Evolutionary conservation across 306 rosid genomes (phyloP).

Genomic region (Quercus ilex): DNA sequence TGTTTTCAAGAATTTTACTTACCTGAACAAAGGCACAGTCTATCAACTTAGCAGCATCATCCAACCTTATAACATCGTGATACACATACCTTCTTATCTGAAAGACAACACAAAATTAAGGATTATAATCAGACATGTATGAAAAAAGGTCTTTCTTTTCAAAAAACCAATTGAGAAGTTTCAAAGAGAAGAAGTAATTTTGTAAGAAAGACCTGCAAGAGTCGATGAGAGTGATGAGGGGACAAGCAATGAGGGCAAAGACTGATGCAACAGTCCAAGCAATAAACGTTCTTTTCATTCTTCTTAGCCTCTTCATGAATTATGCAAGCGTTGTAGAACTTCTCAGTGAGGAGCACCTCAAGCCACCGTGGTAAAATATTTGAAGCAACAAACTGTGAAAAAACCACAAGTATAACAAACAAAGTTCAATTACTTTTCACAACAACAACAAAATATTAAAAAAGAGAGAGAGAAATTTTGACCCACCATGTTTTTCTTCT

Average conservation of each 20-base stretch:
- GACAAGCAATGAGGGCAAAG: conserved; percentile 85
- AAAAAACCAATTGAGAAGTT: not conserved
- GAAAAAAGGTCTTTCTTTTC: not conserved
- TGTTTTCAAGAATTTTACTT: not conserved
- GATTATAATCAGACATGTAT: not conserved
- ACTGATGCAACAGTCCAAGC: conserved; percentile 85
- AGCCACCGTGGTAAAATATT: conserved; percentile 74
- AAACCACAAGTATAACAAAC: not conserved
- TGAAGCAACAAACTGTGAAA: conserved; percentile 29
- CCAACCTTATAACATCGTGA: conserved; percentile 69
- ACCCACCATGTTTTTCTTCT: conserved; percentile 44
- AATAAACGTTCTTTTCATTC: conserved; percentile 85
- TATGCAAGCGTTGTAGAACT: conserved; percentile 92
- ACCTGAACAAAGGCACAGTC: conserved; percentile 87
- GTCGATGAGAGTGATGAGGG: conserved; percentile 77
- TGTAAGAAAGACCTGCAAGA: conserved; percentile 58
- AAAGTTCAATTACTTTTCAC: not conserved
- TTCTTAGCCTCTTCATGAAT: conserved; percentile 78
- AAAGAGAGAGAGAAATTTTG: not conserved
- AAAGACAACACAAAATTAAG: not conserved
- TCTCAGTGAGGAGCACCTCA: conserved; percentile 59
- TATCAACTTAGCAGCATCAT: conserved; percentile 69
- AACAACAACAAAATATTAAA: not conserved
- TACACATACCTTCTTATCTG: conserved; percentile 92
- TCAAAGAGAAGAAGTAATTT: not conserved